Conservation (phyloP, 306 rosid species). For the Vicia villosa region DNA sequence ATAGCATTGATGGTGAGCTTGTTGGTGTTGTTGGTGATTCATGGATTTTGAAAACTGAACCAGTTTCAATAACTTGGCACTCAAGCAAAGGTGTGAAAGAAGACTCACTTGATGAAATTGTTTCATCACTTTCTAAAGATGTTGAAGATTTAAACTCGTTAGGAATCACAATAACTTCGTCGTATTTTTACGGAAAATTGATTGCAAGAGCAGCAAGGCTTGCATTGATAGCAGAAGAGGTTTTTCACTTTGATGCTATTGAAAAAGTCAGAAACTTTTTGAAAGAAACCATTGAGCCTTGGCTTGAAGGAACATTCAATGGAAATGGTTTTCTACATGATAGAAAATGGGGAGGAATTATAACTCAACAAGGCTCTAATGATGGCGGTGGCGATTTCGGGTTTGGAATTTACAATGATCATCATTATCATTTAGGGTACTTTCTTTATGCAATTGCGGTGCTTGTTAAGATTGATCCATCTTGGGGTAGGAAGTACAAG, state of each 20-base stretch:
- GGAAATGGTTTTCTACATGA: constrained; percentile 81
- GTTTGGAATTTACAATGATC: constrained; percentile 59
- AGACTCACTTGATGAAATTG: constrained; percentile 52
- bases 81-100: constrained; percentile 59
- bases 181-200: constrained; percentile 73
- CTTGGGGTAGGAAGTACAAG: constrained; percentile 74
- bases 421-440: background rate
- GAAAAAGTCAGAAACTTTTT: constrained; percentile 53
- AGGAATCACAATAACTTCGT: constrained; percentile 37
- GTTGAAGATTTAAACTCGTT: constrained; percentile 53
- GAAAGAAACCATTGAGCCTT: constrained; percentile 73
- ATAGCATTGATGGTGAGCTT: constrained; percentile 86
- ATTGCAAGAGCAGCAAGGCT: constrained; percentile 84
- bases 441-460: constrained; percentile 66
- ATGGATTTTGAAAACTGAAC: constrained; percentile 64
- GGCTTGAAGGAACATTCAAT: constrained; percentile 73
- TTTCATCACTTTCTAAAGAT: constrained; percentile 61
- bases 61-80: constrained; percentile 76
- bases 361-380: constrained; percentile 63
- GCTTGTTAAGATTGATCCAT: constrained; percentile 71
- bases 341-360: constrained; percentile 74
- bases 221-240: constrained; percentile 88
- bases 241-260: constrained; percentile 54
- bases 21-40: constrained; percentile 81
- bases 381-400: constrained; percentile 74